phyloP scores from a whole-genome alignment of 202 grass and related monocot species.

The Elaeis oleifera region DNA sequence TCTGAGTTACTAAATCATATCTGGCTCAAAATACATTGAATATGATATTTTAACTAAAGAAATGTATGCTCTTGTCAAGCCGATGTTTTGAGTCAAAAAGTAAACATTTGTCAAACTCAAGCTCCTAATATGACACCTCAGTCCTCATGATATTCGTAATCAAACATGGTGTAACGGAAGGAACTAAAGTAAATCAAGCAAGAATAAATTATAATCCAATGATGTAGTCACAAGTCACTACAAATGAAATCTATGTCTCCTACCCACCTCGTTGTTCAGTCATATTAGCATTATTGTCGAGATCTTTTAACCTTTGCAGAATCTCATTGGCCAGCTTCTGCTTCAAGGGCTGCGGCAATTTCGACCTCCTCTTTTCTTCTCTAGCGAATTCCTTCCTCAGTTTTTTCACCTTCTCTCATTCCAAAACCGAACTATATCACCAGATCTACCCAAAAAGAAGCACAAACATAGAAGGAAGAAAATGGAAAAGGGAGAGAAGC shows the following conservation, averaged over 20 bases:
- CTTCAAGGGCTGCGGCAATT: conserved; percentile 56
- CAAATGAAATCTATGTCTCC: neutral
- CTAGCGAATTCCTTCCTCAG: conserved; percentile 37
- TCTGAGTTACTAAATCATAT: no score
- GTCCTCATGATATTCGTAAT: no score
- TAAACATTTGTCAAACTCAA: no score
- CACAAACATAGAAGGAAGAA: conserved; percentile 3
- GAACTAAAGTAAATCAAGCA: no score
- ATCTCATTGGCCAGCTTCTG: conserved; percentile 66
- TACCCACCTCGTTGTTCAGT: conserved; percentile 59
- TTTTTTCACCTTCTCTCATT: conserved; percentile 39
- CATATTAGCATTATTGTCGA: conserved; percentile 31
- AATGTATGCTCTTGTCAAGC: no score
- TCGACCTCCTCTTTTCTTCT: conserved; percentile 46
- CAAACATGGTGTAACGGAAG: no score
- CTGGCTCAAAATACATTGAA: no score
- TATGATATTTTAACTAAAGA: no score
- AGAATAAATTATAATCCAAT: neutral
- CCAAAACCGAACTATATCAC: neutral
- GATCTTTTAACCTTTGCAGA: conserved; percentile 28
- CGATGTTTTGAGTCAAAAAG: no score
- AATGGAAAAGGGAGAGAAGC: neutral
- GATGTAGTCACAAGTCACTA: neutral
- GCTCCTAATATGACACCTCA: no score
- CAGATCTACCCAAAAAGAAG: neutral